phyloP scores from a whole-genome alignment of 176 grass and related monocot species.

The Sorghum bicolor region Sorghum_bicolor_NCBIv3 NC_012875.2:49807501-49808000 shows the following conservation, averaged over 20 bases:
- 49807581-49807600: not conserved
- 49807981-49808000: slow-evolving; percentile 31
- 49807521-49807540: slow-evolving; percentile 42
- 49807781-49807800: not conserved
- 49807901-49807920: slow-evolving; percentile 71
- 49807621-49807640: not conserved
- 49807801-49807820: slow-evolving; percentile 6
- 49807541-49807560: slow-evolving; percentile 19
- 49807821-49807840: slow-evolving; percentile 58
- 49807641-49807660: not conserved
- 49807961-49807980: slow-evolving; percentile 85
- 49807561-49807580: not conserved
- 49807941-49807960: slow-evolving; percentile 77
- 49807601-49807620: not conserved
- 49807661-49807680: slow-evolving; percentile 3
- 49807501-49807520: slow-evolving; percentile 87
- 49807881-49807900: slow-evolving; percentile 70
- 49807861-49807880: slow-evolving; percentile 78
- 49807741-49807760: not conserved
- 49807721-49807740: not conserved
- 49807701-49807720: slow-evolving; percentile 14
- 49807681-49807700: not conserved
- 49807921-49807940: slow-evolving; percentile 73
- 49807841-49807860: slow-evolving; percentile 70
- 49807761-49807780: not conserved